Conservation (phyloP, 306 rosid genomes). For the Inga oerstediana region DNA sequence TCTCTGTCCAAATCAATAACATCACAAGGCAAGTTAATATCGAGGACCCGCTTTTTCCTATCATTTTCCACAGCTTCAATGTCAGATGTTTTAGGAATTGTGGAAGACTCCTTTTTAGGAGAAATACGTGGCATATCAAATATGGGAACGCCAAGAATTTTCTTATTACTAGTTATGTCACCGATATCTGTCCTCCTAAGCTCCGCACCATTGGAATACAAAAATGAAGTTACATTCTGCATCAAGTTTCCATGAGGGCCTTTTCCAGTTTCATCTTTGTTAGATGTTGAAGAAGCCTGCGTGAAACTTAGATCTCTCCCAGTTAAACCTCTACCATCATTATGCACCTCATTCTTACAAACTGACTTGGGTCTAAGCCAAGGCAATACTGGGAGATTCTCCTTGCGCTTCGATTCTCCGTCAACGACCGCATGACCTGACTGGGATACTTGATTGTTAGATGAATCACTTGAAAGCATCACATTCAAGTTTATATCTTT, state of each 20-base stretch:
- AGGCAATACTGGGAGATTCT: constrained; percentile 55
- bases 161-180: constrained; percentile 48
- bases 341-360: constrained; percentile 53
- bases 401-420: constrained; percentile 55
- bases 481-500: constrained; percentile 75
- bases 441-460: constrained; percentile 42
- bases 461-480: constrained; percentile 57
- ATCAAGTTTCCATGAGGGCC: constrained; percentile 41
- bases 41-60: constrained; percentile 47
- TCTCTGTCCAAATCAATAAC: constrained; percentile 53
- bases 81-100: constrained; percentile 44
- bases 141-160: constrained; percentile 73
- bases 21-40: constrained; percentile 88
- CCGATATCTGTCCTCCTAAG: constrained; percentile 47
- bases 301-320: constrained; percentile 46
- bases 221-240: constrained; percentile 46
- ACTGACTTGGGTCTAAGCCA: constrained; percentile 67
- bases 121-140: constrained; percentile 55
- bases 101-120: constrained; percentile 59
- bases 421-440: constrained; percentile 42
- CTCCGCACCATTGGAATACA: constrained; percentile 49
- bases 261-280: constrained; percentile 48
- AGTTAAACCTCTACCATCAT: constrained; percentile 39
- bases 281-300: constrained; percentile 43
- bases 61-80: constrained; percentile 43